Evolutionary conservation across 208 protist genomes (phyloP).

Genomic region (Naegleria lovaniensis): DNA sequence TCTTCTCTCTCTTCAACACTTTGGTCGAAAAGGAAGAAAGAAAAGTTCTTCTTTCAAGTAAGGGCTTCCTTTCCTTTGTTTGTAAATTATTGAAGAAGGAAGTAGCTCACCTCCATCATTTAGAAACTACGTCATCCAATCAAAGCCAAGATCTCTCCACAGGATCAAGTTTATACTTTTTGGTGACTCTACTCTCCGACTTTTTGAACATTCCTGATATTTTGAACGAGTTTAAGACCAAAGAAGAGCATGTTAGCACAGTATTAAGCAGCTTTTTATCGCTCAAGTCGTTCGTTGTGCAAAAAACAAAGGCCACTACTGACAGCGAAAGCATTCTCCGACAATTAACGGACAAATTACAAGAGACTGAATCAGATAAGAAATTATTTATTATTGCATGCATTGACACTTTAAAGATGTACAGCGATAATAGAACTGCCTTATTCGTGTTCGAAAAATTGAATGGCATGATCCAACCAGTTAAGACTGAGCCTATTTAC

Average conservation of each 20-base stretch:
- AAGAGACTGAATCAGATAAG: neutral
- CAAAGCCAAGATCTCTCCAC: neutral
- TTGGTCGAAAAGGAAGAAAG: neutral
- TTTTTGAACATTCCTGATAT: neutral
- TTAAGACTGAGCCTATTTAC: neutral
- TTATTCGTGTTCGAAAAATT: neutral
- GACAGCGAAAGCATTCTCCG: neutral
- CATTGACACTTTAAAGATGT: neutral
- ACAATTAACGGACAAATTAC: neutral
- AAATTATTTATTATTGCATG: neutral
- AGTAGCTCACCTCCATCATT: neutral
- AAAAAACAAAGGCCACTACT: neutral
- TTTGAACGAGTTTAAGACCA: neutral
- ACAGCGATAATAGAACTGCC: slow-evolving; percentile 10
- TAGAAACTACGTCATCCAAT: neutral
- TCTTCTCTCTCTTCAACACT: neutral
- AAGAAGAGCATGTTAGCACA: neutral
- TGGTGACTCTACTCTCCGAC: neutral
- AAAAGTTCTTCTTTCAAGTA: neutral
- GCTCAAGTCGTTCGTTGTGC: neutral
- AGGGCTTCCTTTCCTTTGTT: neutral
- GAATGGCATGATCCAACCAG: neutral
- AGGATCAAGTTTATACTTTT: neutral
- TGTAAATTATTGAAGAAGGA: neutral
- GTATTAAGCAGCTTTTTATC: neutral